Evolutionary conservation across 208 protist genomes (phyloP).

Genomic region (Spongospora subterranea): DNA sequence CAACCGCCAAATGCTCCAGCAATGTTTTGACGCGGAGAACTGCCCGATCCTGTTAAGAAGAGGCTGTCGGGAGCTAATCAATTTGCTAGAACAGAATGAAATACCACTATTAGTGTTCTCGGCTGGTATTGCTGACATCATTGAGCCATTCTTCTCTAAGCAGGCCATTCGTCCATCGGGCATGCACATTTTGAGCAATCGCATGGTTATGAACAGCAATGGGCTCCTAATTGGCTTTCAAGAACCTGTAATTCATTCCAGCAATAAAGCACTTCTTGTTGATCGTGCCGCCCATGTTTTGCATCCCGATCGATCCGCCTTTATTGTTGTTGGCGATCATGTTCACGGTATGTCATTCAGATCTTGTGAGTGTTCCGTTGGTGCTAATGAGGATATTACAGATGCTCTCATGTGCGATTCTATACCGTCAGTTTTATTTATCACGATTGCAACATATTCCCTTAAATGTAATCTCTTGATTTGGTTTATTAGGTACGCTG

Average conservation of each 20-base stretch:
- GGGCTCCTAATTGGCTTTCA: slow-evolving; percentile 2
- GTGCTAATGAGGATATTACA: neutral
- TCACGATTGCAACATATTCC: neutral
- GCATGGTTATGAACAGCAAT: slow-evolving; percentile 24
- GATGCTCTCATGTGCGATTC: slow-evolving; percentile 38
- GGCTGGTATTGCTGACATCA: slow-evolving; percentile 28
- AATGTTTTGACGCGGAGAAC: neutral
- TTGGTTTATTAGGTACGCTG: neutral
- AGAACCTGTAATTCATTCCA: neutral
- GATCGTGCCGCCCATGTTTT: slow-evolving; percentile 26
- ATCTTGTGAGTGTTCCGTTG: neutral
- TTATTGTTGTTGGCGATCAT: slow-evolving; percentile 49
- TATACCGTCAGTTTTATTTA: neutral
- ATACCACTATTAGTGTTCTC: slow-evolving; percentile 40
- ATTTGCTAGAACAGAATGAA: slow-evolving; percentile 25
- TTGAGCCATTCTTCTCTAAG: neutral
- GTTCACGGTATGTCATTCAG: slow-evolving; percentile 1
- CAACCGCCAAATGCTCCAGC: neutral
- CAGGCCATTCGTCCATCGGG: neutral
- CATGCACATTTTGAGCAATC: slow-evolving; percentile 32
- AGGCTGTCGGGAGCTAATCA: neutral
- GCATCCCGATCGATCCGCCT: slow-evolving; percentile 27
- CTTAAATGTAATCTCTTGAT: no score
- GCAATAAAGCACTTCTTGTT: slow-evolving; percentile 19
- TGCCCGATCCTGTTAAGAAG: neutral